phyloP scores from a whole-genome alignment of 140 eudicot species.

The Ambrosia hybrid region DNA sequence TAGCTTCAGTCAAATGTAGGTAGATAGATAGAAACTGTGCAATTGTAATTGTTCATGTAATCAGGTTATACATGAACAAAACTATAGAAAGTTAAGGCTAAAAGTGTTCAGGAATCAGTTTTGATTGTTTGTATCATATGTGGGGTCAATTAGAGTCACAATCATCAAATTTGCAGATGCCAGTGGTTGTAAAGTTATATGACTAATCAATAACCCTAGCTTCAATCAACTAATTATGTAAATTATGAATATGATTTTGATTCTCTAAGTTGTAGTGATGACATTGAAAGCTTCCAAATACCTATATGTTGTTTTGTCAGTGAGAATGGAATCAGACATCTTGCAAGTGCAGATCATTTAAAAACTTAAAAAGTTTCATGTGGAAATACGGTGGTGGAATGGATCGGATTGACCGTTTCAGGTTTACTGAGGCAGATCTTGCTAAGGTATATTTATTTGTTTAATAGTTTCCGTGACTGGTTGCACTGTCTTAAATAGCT shows the following conservation, averaged over 20 bases:
- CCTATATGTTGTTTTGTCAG: slow-evolving; percentile 37
- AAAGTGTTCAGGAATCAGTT: too few species aligned
- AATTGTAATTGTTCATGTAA: too few species aligned
- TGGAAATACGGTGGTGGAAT: slow-evolving; percentile 88
- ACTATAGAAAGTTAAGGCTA: too few species aligned
- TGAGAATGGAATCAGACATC: slow-evolving; percentile 69
- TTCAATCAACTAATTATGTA: not conserved
- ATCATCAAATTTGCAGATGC: not conserved
- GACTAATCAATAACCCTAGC: not conserved
- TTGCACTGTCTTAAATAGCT: not conserved
- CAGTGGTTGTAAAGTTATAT: not conserved
- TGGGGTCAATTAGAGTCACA: not conserved
- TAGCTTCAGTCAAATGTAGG: too few species aligned
- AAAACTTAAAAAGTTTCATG: slow-evolving; percentile 64
- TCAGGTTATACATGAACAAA: too few species aligned
- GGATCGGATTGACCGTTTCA: slow-evolving; percentile 57
- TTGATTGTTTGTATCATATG: too few species aligned
- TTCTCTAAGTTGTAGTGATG: not conserved
- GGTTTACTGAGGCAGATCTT: slow-evolving; percentile 56
- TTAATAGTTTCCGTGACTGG: too few species aligned
- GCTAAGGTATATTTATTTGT: slow-evolving; percentile 55
- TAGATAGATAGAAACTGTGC: too few species aligned
- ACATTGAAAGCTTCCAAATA: not conserved
- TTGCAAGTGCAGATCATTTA: slow-evolving; percentile 74
- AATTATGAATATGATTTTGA: not conserved